Evolutionary conservation across 345 rosid species (phyloP), one percentile per base, ranked within the genome.

Genomic region (Viola odorata): DNA sequence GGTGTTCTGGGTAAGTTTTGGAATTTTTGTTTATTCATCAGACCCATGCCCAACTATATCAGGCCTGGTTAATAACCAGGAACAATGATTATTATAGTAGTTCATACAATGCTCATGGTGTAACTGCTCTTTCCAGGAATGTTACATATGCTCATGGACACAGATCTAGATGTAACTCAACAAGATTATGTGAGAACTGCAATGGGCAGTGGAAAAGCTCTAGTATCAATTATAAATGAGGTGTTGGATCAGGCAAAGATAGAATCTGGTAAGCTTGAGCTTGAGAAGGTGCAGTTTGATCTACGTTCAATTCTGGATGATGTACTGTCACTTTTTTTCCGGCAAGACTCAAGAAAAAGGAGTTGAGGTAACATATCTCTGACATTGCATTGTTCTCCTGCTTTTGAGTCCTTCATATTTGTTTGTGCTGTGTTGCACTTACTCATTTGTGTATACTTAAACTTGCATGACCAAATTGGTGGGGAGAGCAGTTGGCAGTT

Each of bases 191-290:
- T 89, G 41, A 81, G 91, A 82, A 92, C 89, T 50, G 98, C 98
- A 16, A 91, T 87, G 64, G 96, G 75, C 52, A 92, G 98, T 68
- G 98, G 98, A 62, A 89, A 81, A 81, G 96, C 96, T 66, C 77
- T 92, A 49, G 91, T 92, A 38, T 82, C 98, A 38, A 78, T 92
- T 50, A 87, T 92, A 69, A 92, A 92, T 67, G 96, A 84, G 79
- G 96, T 92, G 59, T 77, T 92, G 79, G 96, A 89, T 73, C 96
- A 87, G 75, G 98, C 98, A 23, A 92, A 92, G 73, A 88, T 89
- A 12, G 94, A 92, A 75, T 84, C 98, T 51, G 98, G 98, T 50
- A 92, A 92, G 68, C 87, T 92, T 68, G 98, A 89, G 82, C 95
- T 92, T 55, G 98, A 89, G 73, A 88, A 81, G 50, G 88, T 87